A percentile compares a stretch with the other conserved stretches of the same genome.
Conservation (phyloP, 176 grass and related monocot genomes). For the Triticum dicoccoides region DNA sequence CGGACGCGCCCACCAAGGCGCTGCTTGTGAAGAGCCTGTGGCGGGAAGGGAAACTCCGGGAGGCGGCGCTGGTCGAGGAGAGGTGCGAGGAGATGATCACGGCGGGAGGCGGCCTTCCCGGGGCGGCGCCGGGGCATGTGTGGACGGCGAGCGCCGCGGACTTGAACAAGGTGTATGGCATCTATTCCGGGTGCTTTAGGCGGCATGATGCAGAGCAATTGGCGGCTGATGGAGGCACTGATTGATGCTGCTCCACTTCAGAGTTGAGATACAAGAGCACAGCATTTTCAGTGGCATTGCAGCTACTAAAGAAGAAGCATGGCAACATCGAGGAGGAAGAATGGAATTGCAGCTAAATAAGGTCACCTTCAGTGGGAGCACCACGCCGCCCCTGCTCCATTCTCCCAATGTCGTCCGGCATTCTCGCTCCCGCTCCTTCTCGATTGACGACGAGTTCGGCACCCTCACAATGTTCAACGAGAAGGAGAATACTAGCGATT, state of each 20-base stretch:
- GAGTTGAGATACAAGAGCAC: background rate
- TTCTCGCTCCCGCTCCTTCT: too few species aligned
- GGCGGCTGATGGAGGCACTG: background rate
- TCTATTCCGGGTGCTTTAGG: slow-evolving; percentile 71
- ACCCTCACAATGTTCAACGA: too few species aligned
- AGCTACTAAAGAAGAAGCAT: background rate
- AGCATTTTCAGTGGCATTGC: background rate
- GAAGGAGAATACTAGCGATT: too few species aligned
- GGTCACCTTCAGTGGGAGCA: too few species aligned
- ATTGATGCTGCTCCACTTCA: background rate
- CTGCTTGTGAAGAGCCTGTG: slow-evolving; percentile 92
- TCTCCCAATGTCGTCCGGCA: too few species aligned
- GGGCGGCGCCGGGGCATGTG: slow-evolving; percentile 64
- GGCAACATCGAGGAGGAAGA: background rate
- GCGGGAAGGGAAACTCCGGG: slow-evolving; percentile 83
- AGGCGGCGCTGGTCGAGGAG: slow-evolving; percentile 64
- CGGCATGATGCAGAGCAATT: background rate
- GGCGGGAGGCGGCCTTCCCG: slow-evolving; percentile 16
- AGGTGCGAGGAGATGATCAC: slow-evolving; percentile 37
- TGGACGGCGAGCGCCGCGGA: slow-evolving; percentile 69
- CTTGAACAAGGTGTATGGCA: slow-evolving; percentile 51
- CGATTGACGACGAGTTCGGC: too few species aligned
- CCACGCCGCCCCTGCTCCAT: too few species aligned
- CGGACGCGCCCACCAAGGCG: slow-evolving; percentile 56
- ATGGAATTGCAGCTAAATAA: too few species aligned